phyloP scores from a whole-genome alignment of 345 rosid genomes.

The Toxicodendron radicans region DNA sequence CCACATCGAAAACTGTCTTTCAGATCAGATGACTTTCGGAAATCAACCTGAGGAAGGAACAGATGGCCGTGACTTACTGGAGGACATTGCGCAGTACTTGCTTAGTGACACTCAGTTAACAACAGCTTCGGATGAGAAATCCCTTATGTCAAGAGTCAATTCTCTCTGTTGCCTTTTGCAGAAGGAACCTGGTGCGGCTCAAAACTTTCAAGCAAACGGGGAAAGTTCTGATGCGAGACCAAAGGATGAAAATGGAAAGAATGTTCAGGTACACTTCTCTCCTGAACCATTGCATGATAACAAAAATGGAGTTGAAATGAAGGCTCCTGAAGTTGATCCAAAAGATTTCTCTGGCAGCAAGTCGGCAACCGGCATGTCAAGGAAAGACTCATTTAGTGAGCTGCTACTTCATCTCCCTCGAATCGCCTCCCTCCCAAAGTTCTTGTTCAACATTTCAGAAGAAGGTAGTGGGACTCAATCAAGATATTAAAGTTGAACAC shows the following conservation, averaged over 20 bases:
- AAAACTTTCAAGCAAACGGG: slow-evolving; percentile 50
- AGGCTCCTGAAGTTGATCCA: slow-evolving; percentile 39
- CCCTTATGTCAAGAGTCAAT: slow-evolving; percentile 95
- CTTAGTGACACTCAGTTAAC: slow-evolving; percentile 75
- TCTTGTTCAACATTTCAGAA: slow-evolving; percentile 89
- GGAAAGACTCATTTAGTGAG: slow-evolving; percentile 88
- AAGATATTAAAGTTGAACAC: slow-evolving; percentile 37
- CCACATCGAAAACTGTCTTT: slow-evolving; percentile 65
- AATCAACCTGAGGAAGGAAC: slow-evolving; percentile 41
- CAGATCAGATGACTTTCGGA: slow-evolving; percentile 64
- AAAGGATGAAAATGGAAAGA: slow-evolving; percentile 35
- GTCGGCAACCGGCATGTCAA: slow-evolving; percentile 67
- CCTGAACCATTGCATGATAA: slow-evolving; percentile 36
- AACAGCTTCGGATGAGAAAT: slow-evolving; percentile 80
- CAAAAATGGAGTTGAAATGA: slow-evolving; percentile 24
- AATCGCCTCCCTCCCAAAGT: slow-evolving; percentile 87
- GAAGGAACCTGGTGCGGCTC: slow-evolving; percentile 53
- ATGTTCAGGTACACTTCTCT: slow-evolving; percentile 26
- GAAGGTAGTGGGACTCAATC: slow-evolving; percentile 63
- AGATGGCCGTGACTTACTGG: slow-evolving; percentile 57
- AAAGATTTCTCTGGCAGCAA: slow-evolving; percentile 56
- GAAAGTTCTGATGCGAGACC: slow-evolving; percentile 39
- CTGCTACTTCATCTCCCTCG: slow-evolving; percentile 87
- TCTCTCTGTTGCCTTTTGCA: slow-evolving; percentile 95
- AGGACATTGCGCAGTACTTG: slow-evolving; percentile 80